Evolutionary conservation across 2,329 filamentous ascomycete species (phyloP).

Genomic region (Calonectria pteridis): DNA sequence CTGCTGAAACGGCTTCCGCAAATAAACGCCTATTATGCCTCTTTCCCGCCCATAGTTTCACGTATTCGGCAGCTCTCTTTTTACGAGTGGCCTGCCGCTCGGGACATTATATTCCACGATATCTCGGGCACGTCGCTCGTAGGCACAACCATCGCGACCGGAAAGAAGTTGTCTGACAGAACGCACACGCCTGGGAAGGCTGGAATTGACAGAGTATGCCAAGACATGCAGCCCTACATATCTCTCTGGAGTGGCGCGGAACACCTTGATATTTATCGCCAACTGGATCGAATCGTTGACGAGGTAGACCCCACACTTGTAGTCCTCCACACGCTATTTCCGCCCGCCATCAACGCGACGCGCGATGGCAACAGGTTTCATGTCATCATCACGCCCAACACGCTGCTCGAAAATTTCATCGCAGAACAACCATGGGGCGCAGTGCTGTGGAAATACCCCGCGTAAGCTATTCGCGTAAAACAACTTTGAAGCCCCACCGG

Average conservation of each 20-base stretch:
- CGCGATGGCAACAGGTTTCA: constrained; percentile 43
- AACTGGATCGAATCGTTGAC: constrained; percentile 43
- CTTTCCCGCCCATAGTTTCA: constrained; percentile 39
- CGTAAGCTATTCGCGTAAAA: constrained; percentile 20
- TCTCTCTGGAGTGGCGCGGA: constrained; percentile 49
- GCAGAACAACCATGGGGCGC: constrained; percentile 27
- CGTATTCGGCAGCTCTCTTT: constrained; percentile 32
- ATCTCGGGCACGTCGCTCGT: constrained; percentile 39
- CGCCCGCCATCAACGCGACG: constrained; percentile 43
- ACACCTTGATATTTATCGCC: constrained; percentile 43
- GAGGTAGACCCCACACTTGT: constrained; percentile 49
- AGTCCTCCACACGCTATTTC: constrained; percentile 50
- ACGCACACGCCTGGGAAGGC: constrained; percentile 36
- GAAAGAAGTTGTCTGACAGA: constrained; percentile 28
- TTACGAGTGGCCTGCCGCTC: constrained; percentile 28
- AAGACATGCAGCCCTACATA: constrained; percentile 39
- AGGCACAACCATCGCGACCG: constrained; percentile 16
- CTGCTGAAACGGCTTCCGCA: constrained; percentile 49
- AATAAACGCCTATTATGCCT: constrained; percentile 52
- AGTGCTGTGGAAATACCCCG: constrained; percentile 41
- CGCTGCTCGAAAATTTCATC: constrained; percentile 44
- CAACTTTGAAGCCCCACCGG: not conserved
- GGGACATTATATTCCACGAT: constrained; percentile 45
- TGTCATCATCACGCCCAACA: constrained; percentile 59
- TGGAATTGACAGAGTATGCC: constrained; percentile 31